These are phyloP conservation scores for Pichiaceae sp. DNA, from an alignment of 1,139 yeast species.

Conservation along the genomic window DNA sequence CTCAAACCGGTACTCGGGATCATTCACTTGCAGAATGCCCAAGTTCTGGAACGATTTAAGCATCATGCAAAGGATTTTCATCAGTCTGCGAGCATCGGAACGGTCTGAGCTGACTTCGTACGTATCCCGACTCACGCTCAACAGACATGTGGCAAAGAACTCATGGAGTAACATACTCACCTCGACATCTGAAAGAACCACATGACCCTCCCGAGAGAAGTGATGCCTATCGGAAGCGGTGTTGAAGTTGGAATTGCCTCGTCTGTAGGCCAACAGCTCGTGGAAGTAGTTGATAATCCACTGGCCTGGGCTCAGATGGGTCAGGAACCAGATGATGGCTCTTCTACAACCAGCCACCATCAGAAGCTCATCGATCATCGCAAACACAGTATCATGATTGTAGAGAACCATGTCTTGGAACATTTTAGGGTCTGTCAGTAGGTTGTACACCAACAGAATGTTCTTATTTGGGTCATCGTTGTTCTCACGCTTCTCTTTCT, in stretches of 20 bases:
- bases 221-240: slow-evolving; percentile 22
- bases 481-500: slow-evolving; percentile 10
- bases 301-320: slow-evolving; percentile 47
- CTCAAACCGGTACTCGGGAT: slow-evolving; percentile 45
- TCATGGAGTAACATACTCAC: slow-evolving; percentile 62
- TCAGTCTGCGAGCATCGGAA: slow-evolving; percentile 39
- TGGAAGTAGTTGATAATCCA: slow-evolving; percentile 52
- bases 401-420: slow-evolving; percentile 32
- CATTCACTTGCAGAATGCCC: slow-evolving; percentile 35
- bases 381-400: slow-evolving; percentile 40
- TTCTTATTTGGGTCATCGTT: slow-evolving; percentile 25
- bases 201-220: slow-evolving; percentile 48
- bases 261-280: slow-evolving; percentile 44
- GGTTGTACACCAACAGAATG: slow-evolving; percentile 42
- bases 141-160: slow-evolving; percentile 47
- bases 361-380: slow-evolving; percentile 57
- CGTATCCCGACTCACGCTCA: slow-evolving; percentile 17
- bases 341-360: slow-evolving; percentile 58
- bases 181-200: slow-evolving; percentile 48
- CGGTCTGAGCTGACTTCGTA: background rate
- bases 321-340: slow-evolving; percentile 56
- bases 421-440: slow-evolving; percentile 32
- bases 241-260: slow-evolving; percentile 32
- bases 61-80: slow-evolving; percentile 54
- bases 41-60: slow-evolving; percentile 39